Base-by-base conservation (phyloP, 192 early-diverging fungal species). In the Coemansia guatemalensis region DNA sequence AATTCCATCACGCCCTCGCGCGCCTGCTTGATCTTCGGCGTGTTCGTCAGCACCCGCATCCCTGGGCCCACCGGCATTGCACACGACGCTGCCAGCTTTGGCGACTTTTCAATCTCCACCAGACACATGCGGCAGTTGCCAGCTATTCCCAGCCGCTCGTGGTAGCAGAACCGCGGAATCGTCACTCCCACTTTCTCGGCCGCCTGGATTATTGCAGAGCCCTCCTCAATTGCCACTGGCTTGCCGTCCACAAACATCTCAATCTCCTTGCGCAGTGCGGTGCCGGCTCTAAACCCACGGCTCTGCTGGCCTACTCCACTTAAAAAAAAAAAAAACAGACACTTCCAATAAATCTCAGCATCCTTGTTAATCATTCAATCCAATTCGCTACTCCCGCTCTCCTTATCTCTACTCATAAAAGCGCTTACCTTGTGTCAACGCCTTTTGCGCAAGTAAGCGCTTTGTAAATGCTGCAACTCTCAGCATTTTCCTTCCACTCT, bases 71-170 rank as follows among this genome's bases (percentile, higher is more conserved):
- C 95, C 24, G 95, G 96, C 87, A 93, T 94, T 18, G 97, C 94
- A 70, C 97, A 99, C 52, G 96, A 97, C 17, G 97, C 96, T 21
- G 94, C 83, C 33, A 95, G 91, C 81, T 99, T 99, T 51, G 96
- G 96, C 51, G 93, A 86, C 74, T 90, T 93, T 78, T 96, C 96
- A 32, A 99, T 82, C 83, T 99, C 97, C 29, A 99, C 96, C 60
- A 99, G 86, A 73, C 97, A 99, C 95, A 99, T 98, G 73, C 97
- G 92, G 75, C 97, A 99, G 88, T 99, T 99, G 72, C 97, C 97
- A 11, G 97, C 97, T 55, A 99, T 85, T 12, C 92, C 90, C 41
- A 99, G 85, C 44, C 97, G 92, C 74, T 95, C 93, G 84, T 92
- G 88, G 84, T 90, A 90, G 78, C 88, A 86, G 70, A 91, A 89